phyloP scores from a whole-genome alignment of 2,329 filamentous ascomycete species.

The Malbranchea cinnamomea region DNA sequence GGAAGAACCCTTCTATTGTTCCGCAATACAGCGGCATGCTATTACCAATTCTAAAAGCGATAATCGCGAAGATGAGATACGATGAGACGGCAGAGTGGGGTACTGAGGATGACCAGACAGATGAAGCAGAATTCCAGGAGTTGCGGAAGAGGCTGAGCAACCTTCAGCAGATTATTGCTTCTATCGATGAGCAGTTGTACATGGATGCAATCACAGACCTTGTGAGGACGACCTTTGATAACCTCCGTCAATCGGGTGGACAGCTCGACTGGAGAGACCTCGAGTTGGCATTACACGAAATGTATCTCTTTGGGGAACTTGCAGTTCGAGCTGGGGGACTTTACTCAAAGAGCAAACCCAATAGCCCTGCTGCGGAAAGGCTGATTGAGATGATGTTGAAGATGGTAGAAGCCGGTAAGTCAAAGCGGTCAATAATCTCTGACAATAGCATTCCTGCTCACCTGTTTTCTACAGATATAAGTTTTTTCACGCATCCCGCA shows the following conservation, averaged over 20 bases:
- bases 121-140: conserved; percentile 95
- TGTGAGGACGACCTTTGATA: conserved; percentile 74
- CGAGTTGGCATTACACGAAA: conserved; percentile 84
- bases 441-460: background rate
- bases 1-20: conserved; percentile 47
- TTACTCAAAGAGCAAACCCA: conserved; percentile 72
- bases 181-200: conserved; percentile 75
- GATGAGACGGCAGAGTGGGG: conserved; percentile 92
- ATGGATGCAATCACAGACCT: conserved; percentile 77
- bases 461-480: conserved; percentile 45
- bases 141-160: conserved; percentile 78
- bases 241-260: conserved; percentile 56
- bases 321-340: conserved; percentile 77
- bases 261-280: conserved; percentile 89
- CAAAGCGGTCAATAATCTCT: background rate
- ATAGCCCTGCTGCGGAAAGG: conserved; percentile 61
- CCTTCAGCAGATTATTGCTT: conserved; percentile 81
- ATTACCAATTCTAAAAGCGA: conserved; percentile 74
- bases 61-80: conserved; percentile 92
- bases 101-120: conserved; percentile 83
- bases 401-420: conserved; percentile 80
- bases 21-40: conserved; percentile 68
- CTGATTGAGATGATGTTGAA: conserved; percentile 85
- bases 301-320: conserved; percentile 89
- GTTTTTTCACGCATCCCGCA: conserved; percentile 74